Percentiles rank a stretch among this genome's conserved stretches.
Evolutionary conservation across 441 rosid genomes (phyloP).

Genomic region (Isatis lusitanica): DNA sequence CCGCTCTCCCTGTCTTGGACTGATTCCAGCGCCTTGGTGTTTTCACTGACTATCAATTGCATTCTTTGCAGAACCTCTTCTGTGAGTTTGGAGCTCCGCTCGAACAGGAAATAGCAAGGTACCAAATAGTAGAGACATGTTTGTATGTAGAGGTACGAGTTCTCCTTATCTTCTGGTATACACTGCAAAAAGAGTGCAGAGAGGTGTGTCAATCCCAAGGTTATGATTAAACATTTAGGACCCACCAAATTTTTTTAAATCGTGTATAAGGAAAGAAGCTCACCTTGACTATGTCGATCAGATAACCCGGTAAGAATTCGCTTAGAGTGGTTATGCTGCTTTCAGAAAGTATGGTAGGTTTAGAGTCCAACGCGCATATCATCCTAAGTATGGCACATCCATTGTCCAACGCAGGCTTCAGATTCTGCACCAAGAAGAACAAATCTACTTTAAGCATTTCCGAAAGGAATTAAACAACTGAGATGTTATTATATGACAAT

Average conservation of each 20-base stretch:
- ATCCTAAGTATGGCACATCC: conserved; percentile 76
- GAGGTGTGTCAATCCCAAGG: conserved; percentile 14
- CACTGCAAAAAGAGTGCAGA: conserved; percentile 47
- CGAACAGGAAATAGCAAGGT: conserved; percentile 73
- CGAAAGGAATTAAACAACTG: not conserved
- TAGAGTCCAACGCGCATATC: conserved; percentile 59
- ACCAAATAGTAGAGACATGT: conserved; percentile 48
- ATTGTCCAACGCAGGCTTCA: conserved; percentile 58
- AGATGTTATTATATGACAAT: not conserved
- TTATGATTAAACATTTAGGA: not conserved
- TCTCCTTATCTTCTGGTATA: conserved; percentile 50
- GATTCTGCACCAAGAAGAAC: conserved; percentile 45
- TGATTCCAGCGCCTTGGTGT: conserved; percentile 31
- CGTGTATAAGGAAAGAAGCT: conserved; percentile 27
- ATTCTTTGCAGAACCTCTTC: conserved; percentile 48
- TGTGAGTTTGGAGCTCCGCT: conserved; percentile 54
- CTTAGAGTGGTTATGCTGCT: conserved; percentile 49
- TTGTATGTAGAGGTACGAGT: conserved; percentile 23
- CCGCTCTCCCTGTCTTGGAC: conserved; percentile 31
- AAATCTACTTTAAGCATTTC: not conserved
- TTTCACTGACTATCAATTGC: conserved; percentile 45
- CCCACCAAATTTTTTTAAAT: not conserved
- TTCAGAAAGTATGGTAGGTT: conserved; percentile 75
- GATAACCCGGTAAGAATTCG: conserved; percentile 58
- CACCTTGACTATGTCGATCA: conserved; percentile 59